Conservation (phyloP, 2,329 filamentous ascomycete species). For the Pestalotiopsis sp. region DNA sequence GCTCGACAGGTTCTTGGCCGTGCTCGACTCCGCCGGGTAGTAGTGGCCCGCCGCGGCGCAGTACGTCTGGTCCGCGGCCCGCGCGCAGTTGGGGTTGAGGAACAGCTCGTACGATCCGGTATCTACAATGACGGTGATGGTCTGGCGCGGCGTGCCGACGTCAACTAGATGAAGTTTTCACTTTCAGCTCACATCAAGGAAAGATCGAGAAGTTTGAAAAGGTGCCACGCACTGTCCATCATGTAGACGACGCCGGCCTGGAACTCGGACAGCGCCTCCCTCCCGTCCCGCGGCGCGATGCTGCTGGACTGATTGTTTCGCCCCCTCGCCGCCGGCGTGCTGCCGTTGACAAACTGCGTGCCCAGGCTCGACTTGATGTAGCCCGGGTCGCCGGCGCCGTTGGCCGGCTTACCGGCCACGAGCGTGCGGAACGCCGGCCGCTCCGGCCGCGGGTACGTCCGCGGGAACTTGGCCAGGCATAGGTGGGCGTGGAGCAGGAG, state of each 20-base stretch:
- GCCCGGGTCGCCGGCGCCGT: constrained; percentile 9
- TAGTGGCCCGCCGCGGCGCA: constrained; percentile 34
- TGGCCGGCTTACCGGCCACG: not conserved
- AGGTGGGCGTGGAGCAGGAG: not conserved
- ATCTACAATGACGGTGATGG: constrained; percentile 35
- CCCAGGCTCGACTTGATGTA: constrained; percentile 25
- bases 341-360: constrained; percentile 18
- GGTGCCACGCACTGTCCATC: constrained; percentile 28
- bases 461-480: not conserved
- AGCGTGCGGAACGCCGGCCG: not conserved
- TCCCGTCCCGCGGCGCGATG: constrained; percentile 17
- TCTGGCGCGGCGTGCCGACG: constrained; percentile 36
- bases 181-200: no score
- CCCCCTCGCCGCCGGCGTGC: not conserved
- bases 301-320: constrained; percentile 2
- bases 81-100: constrained; percentile 35
- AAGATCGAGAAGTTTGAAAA: no score
- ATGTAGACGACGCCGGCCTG: constrained; percentile 34
- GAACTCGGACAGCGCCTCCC: constrained; percentile 24
- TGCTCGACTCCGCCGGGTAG: constrained; percentile 30
- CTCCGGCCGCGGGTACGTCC: not conserved
- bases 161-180: constrained; percentile 24
- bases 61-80: constrained; percentile 29
- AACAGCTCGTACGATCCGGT: constrained; percentile 39
- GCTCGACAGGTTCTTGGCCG: constrained; percentile 26